Evolutionary conservation across 345 rosid genomes (phyloP).

Genomic region (Hibiscus tridactylites): DNA sequence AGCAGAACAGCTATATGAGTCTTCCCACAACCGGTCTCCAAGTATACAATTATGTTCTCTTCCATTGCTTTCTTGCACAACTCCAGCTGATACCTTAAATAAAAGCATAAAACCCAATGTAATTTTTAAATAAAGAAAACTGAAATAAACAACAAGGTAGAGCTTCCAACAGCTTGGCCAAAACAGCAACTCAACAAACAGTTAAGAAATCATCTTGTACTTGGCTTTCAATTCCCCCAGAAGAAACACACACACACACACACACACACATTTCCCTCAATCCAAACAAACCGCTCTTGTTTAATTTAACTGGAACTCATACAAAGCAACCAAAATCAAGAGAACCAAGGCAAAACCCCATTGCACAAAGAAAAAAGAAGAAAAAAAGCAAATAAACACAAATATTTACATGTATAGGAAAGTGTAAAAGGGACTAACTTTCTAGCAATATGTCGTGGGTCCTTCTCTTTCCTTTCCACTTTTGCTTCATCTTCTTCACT

Average conservation of each 20-base stretch:
- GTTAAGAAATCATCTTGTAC: too few species aligned
- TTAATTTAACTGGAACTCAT: neutral
- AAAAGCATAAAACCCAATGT: conserved; percentile 10
- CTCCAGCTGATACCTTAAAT: conserved; percentile 74
- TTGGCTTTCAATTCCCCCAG: too few species aligned
- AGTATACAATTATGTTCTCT: conserved; percentile 70
- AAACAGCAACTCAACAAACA: too few species aligned
- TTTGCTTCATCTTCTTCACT: neutral
- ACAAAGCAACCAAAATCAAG: neutral
- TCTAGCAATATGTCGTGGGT: conserved; percentile 8
- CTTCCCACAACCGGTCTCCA: conserved; percentile 94
- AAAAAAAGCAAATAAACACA: neutral
- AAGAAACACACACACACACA: too few species aligned
- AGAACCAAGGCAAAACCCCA: neutral
- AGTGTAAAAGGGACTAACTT: neutral
- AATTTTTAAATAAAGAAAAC: neutral
- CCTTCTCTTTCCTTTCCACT: neutral
- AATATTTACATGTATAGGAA: neutral
- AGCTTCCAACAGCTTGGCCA: too few species aligned
- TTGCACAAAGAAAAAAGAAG: neutral
- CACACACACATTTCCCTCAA: too few species aligned
- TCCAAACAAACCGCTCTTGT: neutral
- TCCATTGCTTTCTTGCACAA: conserved; percentile 72
- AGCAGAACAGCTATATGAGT: conserved; percentile 91
- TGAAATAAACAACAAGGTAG: neutral